phyloP scores from a whole-genome alignment of 2,329 filamentous ascomycete species.

The Biscogniauxia marginata region DNA sequence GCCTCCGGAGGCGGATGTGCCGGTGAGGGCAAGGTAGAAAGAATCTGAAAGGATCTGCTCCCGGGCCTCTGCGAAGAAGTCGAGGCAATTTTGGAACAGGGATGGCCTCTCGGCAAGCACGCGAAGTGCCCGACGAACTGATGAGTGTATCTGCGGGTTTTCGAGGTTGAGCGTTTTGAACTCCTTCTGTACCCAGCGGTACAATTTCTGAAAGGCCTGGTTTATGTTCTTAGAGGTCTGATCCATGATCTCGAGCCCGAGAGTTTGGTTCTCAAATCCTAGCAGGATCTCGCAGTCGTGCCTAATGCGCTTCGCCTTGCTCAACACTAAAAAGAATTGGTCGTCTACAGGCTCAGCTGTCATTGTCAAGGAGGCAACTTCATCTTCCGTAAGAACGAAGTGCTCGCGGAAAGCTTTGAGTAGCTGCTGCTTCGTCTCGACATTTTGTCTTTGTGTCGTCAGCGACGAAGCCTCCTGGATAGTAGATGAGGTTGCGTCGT shows the following conservation, averaged over 20 bases:
- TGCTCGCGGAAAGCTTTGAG: slow-evolving; percentile 75
- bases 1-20: slow-evolving; percentile 57
- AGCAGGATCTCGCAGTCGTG: slow-evolving; percentile 86
- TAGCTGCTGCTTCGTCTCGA: slow-evolving; percentile 77
- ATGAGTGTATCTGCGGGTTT: slow-evolving; percentile 85
- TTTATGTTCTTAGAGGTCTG: slow-evolving; percentile 85
- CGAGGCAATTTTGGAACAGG: slow-evolving; percentile 88
- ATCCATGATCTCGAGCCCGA: slow-evolving; percentile 90
- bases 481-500: slow-evolving; percentile 69
- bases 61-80: slow-evolving; percentile 87
- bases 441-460: slow-evolving; percentile 68
- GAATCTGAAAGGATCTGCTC: slow-evolving; percentile 84
- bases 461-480: slow-evolving; percentile 75
- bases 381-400: slow-evolving; percentile 81
- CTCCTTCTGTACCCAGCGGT: slow-evolving; percentile 90
- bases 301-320: slow-evolving; percentile 81
- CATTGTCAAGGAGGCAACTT: slow-evolving; percentile 72
- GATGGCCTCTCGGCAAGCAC: slow-evolving; percentile 87
- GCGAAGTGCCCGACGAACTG: slow-evolving; percentile 78
- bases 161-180: slow-evolving; percentile 92
- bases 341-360: slow-evolving; percentile 82
- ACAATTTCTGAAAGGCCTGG: slow-evolving; percentile 89
- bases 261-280: slow-evolving; percentile 82
- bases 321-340: slow-evolving; percentile 74
- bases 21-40: slow-evolving; percentile 86